Base-by-base conservation (phyloP, 108 stramenopile genomes). In the Pseudonitzschia pungens region DNA sequence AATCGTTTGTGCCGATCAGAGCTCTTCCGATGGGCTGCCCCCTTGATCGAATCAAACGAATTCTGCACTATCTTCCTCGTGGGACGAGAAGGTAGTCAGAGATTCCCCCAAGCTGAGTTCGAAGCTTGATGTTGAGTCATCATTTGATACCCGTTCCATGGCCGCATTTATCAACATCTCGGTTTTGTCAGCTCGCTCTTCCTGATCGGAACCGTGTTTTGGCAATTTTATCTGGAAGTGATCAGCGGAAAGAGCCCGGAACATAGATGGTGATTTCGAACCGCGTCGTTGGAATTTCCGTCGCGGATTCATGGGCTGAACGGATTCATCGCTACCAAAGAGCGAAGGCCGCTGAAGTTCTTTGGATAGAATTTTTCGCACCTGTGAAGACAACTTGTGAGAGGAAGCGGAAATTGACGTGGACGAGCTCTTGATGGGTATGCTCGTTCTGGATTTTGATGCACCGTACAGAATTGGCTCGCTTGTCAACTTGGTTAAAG, bases 221-320 rank as follows among this genome's bases (percentile, higher is more conserved):
- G 18, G 45, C 45, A 11, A 11, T 48, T 48, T 12, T 48, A 18
- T 18, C 45, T 18, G 1, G 9, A 48, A 1, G 45, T 48, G 45
- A 48, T 12, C 18, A 24, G 22, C 26, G 26, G 54, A 55, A 24
- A 55, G 26, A 5, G 54, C n/a, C 20, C 29, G 36, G 36, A 62
- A 40, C 60, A 62, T 62, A 16, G 60, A 62, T 62, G 60, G 18
- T n/a, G 60, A 33, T 15, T 62, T 62, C 3, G 60, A 62, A 16
- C 60, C 60, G 3, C 60, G 32, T 3, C 60, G 60, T 40, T 62
- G 60, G 36, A 62, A 62, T 20, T 33, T 62, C 15, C 60, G 32
- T 16, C 60, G 60, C 8, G 60, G 20, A 40, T 62, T 62, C 60
- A 40, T 40, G 20, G 60, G 29, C 32, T 62, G 60, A 4, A 62